These are phyloP conservation scores for Chloromonas sp. DNA, from an alignment of 163 green algal genomes.

Conservation along the genomic window DNA sequence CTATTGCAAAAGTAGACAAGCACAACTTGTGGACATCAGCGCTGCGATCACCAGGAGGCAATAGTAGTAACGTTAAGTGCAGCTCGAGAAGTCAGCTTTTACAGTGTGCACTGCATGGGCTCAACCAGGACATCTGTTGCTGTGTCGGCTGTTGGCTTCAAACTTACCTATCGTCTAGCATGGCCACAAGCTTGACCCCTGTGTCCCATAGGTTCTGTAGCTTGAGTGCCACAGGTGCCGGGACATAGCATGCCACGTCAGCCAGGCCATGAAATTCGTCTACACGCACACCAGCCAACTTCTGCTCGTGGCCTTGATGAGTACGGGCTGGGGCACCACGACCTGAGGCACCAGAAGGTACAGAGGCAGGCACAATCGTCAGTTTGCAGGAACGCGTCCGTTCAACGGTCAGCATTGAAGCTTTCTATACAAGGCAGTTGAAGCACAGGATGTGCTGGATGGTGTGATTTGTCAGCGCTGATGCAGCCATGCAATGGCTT, in stretches of 20 bases:
- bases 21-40: neutral
- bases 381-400: too few species aligned
- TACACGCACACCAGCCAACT: constrained; percentile 50
- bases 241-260: constrained; percentile 43
- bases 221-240: constrained; percentile 36
- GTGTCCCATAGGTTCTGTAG: constrained; percentile 63
- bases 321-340: neutral
- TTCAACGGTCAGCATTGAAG: too few species aligned
- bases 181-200: constrained; percentile 48
- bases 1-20: neutral
- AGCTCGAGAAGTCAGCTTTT: neutral
- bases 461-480: neutral
- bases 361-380: neutral
- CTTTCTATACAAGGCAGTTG: neutral
- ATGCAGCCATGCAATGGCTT: neutral
- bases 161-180: constrained; percentile 45
- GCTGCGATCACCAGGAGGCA: neutral
- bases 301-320: constrained; percentile 34
- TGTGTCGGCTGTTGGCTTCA: neutral
- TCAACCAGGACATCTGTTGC: neutral
- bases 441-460: neutral
- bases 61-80: too few species aligned
- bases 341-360: neutral
- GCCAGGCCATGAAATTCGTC: constrained; percentile 58
- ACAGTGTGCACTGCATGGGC: neutral